Evolutionary conservation across 2,329 filamentous ascomycete genomes (phyloP).

Genomic region (Coleophoma cylindrospora): DNA sequence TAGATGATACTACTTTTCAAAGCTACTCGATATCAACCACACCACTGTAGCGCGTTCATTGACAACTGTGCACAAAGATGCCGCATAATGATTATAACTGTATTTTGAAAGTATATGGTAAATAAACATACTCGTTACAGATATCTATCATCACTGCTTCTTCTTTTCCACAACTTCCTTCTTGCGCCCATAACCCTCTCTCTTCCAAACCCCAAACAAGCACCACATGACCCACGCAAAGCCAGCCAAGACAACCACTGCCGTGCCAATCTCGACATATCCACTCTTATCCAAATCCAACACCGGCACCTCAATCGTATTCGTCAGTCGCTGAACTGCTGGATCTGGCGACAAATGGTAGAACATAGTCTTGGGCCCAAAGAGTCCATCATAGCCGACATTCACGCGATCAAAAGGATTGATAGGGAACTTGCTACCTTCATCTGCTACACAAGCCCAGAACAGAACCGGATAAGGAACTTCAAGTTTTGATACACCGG

Average conservation of each 20-base stretch:
- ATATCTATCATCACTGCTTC: slow-evolving; percentile 3
- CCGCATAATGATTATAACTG: too few species aligned
- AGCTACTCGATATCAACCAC: too few species aligned
- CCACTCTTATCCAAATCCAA: slow-evolving; percentile 46
- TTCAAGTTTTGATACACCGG: slow-evolving; percentile 48
- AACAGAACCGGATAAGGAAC: slow-evolving; percentile 81
- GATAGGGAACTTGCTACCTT: slow-evolving; percentile 60
- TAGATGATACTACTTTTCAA: too few species aligned
- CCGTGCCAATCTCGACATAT: slow-evolving; percentile 49
- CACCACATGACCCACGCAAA: slow-evolving; percentile 64
- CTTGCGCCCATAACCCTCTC: slow-evolving; percentile 16
- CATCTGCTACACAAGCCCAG: slow-evolving; percentile 75
- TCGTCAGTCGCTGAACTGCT: slow-evolving; percentile 36
- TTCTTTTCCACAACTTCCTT: slow-evolving; percentile 13
- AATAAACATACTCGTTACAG: too few species aligned
- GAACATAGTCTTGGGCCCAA: slow-evolving; percentile 72
- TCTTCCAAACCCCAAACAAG: slow-evolving; percentile 18
- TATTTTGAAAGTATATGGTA: too few species aligned
- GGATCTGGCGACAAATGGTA: slow-evolving; percentile 63
- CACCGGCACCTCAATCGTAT: slow-evolving; percentile 59
- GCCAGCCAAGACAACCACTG: slow-evolving; percentile 53
- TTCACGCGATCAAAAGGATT: slow-evolving; percentile 85
- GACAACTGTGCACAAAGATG: too few species aligned
- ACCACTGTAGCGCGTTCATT: too few species aligned
- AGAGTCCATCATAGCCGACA: slow-evolving; percentile 81